phyloP scores from a whole-genome alignment of 805 yeast genomes.

The Starmerella ratchasimensis region DNA sequence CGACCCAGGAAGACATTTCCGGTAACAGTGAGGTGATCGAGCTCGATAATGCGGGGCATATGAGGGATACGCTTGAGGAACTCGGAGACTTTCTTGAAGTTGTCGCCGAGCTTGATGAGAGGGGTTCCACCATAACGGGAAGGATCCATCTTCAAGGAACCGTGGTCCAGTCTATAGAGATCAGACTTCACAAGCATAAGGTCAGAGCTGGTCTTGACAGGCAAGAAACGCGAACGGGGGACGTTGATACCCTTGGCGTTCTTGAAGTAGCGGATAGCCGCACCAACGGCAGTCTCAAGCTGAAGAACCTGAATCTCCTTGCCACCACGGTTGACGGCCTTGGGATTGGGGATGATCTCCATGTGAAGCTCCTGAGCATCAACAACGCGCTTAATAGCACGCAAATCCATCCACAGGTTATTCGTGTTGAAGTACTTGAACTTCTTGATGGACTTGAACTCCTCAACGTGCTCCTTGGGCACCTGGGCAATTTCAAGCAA shows the following conservation, averaged over 20 bases:
- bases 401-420: slow-evolving; percentile 92
- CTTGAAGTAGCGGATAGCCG: slow-evolving; percentile 90
- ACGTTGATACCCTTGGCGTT: slow-evolving; percentile 97
- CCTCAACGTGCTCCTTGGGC: slow-evolving; percentile 96
- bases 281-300: slow-evolving; percentile 98
- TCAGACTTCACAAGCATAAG: slow-evolving; percentile 89
- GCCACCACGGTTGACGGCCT: slow-evolving; percentile 65
- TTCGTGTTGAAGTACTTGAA: slow-evolving; percentile 97
- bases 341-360: slow-evolving; percentile 92
- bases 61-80: slow-evolving; percentile 84
- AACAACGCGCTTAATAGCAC: slow-evolving; percentile 83
- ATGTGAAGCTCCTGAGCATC: slow-evolving; percentile 68
- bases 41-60: slow-evolving; percentile 90
- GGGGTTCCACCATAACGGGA: slow-evolving; percentile 86
- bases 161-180: slow-evolving; percentile 79
- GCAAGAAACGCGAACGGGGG: slow-evolving; percentile 94
- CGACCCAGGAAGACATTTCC: slow-evolving; percentile 91
- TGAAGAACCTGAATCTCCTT: slow-evolving; percentile 76
- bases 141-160: slow-evolving; percentile 73
- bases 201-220: slow-evolving; percentile 96
- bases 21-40: slow-evolving; percentile 93
- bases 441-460: slow-evolving; percentile 91
- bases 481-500: slow-evolving; percentile 95
- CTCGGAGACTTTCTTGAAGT: slow-evolving; percentile 86
- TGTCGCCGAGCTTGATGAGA: slow-evolving; percentile 88